Percentiles rank a stretch among this genome's conserved stretches.
Conservation (phyloP, 305 asterid species). For the Fraxinus angustifolia region DNA sequence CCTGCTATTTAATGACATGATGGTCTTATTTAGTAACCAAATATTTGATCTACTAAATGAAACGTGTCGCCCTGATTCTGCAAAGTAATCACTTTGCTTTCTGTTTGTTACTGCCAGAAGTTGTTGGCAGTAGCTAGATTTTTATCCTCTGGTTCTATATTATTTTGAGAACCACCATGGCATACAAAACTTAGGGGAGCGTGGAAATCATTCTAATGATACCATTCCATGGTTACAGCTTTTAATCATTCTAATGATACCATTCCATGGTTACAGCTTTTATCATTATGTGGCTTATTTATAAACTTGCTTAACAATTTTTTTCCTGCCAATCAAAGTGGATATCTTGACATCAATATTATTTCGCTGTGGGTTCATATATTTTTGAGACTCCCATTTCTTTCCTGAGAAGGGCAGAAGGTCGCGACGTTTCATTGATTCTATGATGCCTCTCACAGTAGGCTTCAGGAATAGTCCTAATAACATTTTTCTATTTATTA, state of each 20-base stretch:
- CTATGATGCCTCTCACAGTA: neutral
- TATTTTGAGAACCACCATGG: neutral
- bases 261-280: neutral
- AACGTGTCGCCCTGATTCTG: neutral
- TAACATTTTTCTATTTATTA: conserved; percentile 11
- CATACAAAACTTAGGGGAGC: neutral
- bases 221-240: neutral
- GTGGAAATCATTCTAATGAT: neutral
- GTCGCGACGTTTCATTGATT: neutral
- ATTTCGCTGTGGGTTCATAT: neutral
- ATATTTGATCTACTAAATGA: conserved; percentile 5
- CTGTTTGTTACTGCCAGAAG: neutral
- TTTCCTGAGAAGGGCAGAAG: neutral
- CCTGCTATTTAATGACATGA: neutral
- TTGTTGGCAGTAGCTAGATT: conserved; percentile 15
- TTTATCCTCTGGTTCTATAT: neutral
- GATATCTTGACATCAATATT: conserved; percentile 1
- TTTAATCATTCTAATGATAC: neutral
- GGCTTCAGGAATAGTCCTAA: neutral
- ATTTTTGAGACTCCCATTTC: neutral
- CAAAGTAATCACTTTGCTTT: neutral
- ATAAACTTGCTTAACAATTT: neutral
- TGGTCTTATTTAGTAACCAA: neutral
- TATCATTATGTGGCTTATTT: neutral
- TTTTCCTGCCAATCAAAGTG: neutral